A percentile compares a stretch with the other conserved stretches of the same genome.
phyloP scores from a whole-genome alignment of 345 rosid genomes.

The Abelmoschus esculentus region DNA sequence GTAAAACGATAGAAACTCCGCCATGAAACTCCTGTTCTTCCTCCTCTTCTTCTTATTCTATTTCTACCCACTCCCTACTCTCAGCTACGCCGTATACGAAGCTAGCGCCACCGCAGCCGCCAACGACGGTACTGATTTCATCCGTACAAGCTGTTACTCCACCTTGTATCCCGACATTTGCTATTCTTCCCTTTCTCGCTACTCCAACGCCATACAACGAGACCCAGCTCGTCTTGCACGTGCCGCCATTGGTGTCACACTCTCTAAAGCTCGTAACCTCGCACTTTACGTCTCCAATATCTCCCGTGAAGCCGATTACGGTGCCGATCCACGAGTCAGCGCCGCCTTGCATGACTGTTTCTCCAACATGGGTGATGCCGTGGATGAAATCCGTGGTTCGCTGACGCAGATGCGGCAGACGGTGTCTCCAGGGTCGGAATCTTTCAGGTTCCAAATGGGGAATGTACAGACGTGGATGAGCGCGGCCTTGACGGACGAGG shows the following conservation, averaged over 20 bases:
- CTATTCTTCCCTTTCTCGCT: slow-evolving; percentile 51
- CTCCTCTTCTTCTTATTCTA: slow-evolving; percentile 25
- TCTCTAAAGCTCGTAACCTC: slow-evolving; percentile 38
- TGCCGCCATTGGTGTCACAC: slow-evolving; percentile 51
- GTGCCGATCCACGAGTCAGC: slow-evolving; percentile 36
- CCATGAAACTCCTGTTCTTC: slow-evolving; percentile 26
- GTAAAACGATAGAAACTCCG: background rate
- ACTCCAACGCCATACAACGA: slow-evolving; percentile 41
- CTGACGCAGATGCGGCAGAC: slow-evolving; percentile 57
- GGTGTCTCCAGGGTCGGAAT: slow-evolving; percentile 27
- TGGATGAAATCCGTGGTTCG: slow-evolving; percentile 74
- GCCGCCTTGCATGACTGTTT: slow-evolving; percentile 82
- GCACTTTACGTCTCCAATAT: slow-evolving; percentile 46
- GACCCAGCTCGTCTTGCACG: slow-evolving; percentile 56
- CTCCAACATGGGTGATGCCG: slow-evolving; percentile 74
- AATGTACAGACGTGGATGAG: slow-evolving; percentile 96
- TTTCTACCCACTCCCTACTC: slow-evolving; percentile 18
- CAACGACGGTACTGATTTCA: slow-evolving; percentile 40
- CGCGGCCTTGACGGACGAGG: slow-evolving; percentile 76
- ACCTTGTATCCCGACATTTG: slow-evolving; percentile 80
- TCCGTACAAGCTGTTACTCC: slow-evolving; percentile 63
- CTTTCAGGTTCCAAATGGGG: slow-evolving; percentile 64
- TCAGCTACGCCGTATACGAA: slow-evolving; percentile 15
- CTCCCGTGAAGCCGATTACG: slow-evolving; percentile 53
- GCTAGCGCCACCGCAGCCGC: background rate